phyloP scores from a whole-genome alignment of 2,329 filamentous ascomycete species.

The Aureobasidium sp. region DNA sequence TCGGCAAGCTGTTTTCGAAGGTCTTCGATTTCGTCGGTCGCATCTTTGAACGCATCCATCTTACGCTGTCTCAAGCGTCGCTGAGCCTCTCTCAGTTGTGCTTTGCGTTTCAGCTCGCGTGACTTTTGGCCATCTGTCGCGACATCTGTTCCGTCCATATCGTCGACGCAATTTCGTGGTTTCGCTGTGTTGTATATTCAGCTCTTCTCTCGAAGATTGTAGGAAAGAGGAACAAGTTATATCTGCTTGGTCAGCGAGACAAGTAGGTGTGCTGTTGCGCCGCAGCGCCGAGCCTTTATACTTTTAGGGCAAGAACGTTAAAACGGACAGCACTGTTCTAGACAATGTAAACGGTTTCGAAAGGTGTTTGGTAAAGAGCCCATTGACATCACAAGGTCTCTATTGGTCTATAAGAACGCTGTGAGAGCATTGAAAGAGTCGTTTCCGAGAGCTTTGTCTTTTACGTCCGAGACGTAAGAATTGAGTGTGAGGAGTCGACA shows the following conservation, averaged over 20 bases:
- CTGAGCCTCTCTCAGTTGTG: not conserved
- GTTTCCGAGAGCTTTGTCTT: too few species aligned
- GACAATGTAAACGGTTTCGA: not conserved
- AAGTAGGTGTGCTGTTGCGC: not conserved
- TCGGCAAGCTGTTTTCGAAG: constrained; percentile 14
- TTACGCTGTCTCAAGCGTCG: constrained; percentile 6
- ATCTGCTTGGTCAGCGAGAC: not conserved
- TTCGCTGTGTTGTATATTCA: not conserved
- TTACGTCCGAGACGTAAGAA: too few species aligned
- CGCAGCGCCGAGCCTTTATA: not conserved
- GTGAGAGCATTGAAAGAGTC: too few species aligned
- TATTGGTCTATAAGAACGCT: too few species aligned
- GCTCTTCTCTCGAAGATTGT: not conserved
- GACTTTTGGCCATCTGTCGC: not conserved
- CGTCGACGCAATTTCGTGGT: not conserved
- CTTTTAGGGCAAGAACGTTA: constrained; percentile 8
- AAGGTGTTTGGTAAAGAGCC: too few species aligned
- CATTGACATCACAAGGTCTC: too few species aligned
- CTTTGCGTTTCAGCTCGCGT: not conserved
- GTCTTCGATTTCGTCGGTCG: constrained; percentile 2
- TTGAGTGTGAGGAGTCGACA: too few species aligned
- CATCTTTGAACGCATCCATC: not conserved
- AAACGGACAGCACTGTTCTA: not conserved
- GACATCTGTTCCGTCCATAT: not conserved
- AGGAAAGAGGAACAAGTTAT: not conserved